These are phyloP conservation scores for Ceratocystis harringtonii DNA, from an alignment of 2,329 filamentous ascomycete species.

Conservation along the genomic window DNA sequence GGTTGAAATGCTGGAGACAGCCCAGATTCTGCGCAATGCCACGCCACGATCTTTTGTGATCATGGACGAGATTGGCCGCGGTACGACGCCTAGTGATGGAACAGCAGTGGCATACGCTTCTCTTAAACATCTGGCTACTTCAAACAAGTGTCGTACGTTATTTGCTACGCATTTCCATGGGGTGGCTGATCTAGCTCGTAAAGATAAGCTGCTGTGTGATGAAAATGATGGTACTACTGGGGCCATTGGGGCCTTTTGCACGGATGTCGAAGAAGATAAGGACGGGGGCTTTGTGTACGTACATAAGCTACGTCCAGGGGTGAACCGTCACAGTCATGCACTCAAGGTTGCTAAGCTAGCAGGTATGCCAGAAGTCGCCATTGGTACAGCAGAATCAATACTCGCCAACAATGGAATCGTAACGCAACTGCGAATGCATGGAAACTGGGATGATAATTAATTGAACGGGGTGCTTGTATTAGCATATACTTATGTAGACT, in stretches of 20 bases:
- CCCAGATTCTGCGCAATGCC: constrained; percentile 71
- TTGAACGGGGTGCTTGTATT: background rate
- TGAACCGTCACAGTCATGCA: constrained; percentile 80
- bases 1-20: constrained; percentile 98
- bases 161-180: constrained; percentile 94
- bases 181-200: constrained; percentile 52
- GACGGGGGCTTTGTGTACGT: constrained; percentile 67
- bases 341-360: constrained; percentile 86
- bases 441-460: background rate
- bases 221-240: background rate
- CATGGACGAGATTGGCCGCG: constrained; percentile 95
- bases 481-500: background rate
- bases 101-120: constrained; percentile 80
- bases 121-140: constrained; percentile 63
- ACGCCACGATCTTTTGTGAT: constrained; percentile 80
- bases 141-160: constrained; percentile 64
- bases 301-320: constrained; percentile 63
- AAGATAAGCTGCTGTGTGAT: constrained; percentile 19
- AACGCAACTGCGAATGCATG: background rate
- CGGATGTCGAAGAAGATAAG: constrained; percentile 65
- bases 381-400: constrained; percentile 49
- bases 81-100: constrained; percentile 86
- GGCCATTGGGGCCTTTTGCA: constrained; percentile 63
- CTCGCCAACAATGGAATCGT: constrained; percentile 24
- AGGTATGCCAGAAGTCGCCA: constrained; percentile 58